Percentiles rank a stretch among this genome's conserved stretches.
These are phyloP conservation scores for Solanum dulcamara DNA, from an alignment of 257 asterid genomes.

Conservation along the genomic window DNA sequence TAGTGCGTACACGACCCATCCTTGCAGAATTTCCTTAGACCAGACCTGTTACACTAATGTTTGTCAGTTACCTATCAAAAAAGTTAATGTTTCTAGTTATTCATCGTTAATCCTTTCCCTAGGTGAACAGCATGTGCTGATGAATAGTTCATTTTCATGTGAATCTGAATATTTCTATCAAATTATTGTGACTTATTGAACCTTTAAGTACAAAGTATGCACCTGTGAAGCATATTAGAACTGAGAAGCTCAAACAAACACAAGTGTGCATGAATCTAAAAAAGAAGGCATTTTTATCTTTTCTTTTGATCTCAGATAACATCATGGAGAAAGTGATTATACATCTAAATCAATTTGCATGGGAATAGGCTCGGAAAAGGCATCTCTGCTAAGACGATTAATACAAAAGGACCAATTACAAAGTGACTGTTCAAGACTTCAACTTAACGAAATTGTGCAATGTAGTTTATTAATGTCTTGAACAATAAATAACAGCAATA, in stretches of 20 bases:
- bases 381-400: neutral
- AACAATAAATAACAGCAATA: neutral
- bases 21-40: neutral
- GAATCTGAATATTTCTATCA: neutral
- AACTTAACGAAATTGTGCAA: neutral
- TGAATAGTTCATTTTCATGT: neutral
- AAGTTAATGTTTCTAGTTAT: neutral
- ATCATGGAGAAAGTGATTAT: neutral
- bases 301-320: neutral
- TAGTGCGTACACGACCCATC: constrained; percentile 50
- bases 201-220: too few species aligned
- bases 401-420: neutral
- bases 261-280: neutral
- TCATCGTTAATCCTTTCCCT: neutral
- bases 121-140: neutral
- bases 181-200: neutral
- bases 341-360: neutral
- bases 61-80: neutral
- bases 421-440: neutral
- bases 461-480: neutral
- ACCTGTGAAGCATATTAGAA: neutral
- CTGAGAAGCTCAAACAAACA: neutral
- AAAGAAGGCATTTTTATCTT: neutral
- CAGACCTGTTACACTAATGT: neutral
- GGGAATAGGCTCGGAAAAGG: neutral